These are phyloP conservation scores for Phytophthora melonis DNA, from an alignment of 352 stramenopile species.

Conservation along the genomic window DNA sequence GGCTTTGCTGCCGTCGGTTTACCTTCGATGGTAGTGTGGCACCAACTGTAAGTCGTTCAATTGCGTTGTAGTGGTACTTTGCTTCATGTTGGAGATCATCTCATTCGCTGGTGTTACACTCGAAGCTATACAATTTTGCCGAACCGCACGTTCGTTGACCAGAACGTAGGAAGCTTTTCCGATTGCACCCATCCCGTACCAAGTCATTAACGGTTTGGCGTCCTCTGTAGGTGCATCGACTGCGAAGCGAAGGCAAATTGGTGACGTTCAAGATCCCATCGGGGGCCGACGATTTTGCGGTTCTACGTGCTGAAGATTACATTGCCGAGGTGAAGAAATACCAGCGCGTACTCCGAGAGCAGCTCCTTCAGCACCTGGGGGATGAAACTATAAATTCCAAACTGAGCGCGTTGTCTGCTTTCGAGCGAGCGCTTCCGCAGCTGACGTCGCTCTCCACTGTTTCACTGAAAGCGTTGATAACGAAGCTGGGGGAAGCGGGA, in stretches of 20 bases:
- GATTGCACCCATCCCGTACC: neutral
- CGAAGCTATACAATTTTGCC: conserved; percentile 61
- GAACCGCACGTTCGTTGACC: conserved; percentile 72
- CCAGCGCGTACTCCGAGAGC: conserved; percentile 37
- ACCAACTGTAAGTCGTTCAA: conserved; percentile 56
- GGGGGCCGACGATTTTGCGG: conserved; percentile 46
- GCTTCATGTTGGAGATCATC: neutral
- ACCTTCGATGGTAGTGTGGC: conserved; percentile 57
- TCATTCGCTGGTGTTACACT: neutral
- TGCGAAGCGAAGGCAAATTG: conserved; percentile 48
- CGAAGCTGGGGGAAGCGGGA: conserved; percentile 18
- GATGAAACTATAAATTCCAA: conserved; percentile 36
- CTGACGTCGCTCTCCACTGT: conserved; percentile 43
- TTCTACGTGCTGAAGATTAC: conserved; percentile 49
- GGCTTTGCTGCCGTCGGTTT: conserved; percentile 48
- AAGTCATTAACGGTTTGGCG: neutral
- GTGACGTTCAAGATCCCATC: conserved; percentile 63
- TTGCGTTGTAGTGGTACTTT: neutral
- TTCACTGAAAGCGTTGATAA: conserved; percentile 42
- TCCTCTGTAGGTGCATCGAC: conserved; percentile 51
- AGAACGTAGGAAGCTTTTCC: conserved; percentile 48
- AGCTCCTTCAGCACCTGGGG: conserved; percentile 32
- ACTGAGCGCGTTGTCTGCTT: conserved; percentile 50
- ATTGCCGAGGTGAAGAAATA: conserved; percentile 49
- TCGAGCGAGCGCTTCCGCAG: conserved; percentile 40